Evolutionary conservation across 345 rosid species (phyloP), one percentile per base, ranked within the genome.

Genomic region (Linum usitatissimum): DNA sequence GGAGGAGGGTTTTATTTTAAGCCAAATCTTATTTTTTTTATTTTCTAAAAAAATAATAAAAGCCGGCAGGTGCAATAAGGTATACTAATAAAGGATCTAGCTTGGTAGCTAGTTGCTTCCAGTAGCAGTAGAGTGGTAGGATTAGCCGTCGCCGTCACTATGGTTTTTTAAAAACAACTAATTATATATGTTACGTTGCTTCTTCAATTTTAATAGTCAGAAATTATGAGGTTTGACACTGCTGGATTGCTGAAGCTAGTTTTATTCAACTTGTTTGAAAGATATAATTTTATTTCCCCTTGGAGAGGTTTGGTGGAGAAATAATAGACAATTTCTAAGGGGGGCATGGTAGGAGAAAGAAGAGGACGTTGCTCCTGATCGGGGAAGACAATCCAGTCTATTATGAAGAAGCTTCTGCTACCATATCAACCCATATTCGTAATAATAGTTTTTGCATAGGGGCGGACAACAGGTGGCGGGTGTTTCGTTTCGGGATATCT

Each of bases 31-130:
- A 15, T 10, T 10, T 10, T 12, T 3, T 45, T 45, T 45, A 4
- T 15, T 10, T 45, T 2, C 1, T 64, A 60, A 65, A 59, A 55
- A 42, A 53, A 59, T 36, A 59, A 62, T 65, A 62, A 76, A 70
- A 71, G 85, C 83, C 83, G 84, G 85, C 78, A 71, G 79, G 79
- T 78, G 78, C 75, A 75, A 79, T 79, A 72, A 72, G 70, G 75
- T 62, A 45, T 15, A 45, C 15, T 7, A 3, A 45, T 15, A 45
- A 3, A 45, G 30, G 82, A 74, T 77, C 81, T 63, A 71, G 74
- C 66, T n/a, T n/a, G n/a, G n/a, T 61, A 80, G 75, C 38, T 34
- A 34, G 38, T 34, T 34, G 38, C 38, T 34, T 45, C 14, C 2
- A 45, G 15, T 15, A 45, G 51, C 17, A 45, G 51, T 75, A 64